Conservation (phyloP, 2,329 filamentous ascomycete species). For the Cladobotryum protrusum region DNA sequence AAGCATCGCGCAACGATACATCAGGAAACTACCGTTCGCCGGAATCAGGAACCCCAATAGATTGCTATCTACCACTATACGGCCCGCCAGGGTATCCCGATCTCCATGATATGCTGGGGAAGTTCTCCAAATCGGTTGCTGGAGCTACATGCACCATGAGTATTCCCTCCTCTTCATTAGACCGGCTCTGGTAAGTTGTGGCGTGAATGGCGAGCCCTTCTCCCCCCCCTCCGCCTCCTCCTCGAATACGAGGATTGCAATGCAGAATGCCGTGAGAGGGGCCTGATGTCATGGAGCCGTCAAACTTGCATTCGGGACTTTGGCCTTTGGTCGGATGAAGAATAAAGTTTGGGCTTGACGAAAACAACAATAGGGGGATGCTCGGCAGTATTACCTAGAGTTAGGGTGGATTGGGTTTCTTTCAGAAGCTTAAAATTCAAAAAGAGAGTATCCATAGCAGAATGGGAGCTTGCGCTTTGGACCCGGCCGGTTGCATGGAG, state of each 20-base stretch:
- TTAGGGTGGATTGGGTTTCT: too few relatives aligned
- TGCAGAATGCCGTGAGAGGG: background rate
- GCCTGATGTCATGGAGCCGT: slow-evolving; percentile 7
- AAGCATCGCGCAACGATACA: background rate
- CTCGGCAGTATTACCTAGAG: too few relatives aligned
- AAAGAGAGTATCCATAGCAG: too few relatives aligned
- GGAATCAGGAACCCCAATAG: slow-evolving; percentile 4
- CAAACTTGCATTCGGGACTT: background rate
- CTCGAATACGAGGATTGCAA: background rate
- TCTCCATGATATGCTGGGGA: too few relatives aligned
- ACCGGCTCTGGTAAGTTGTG: too few relatives aligned
- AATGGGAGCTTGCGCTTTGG: too few relatives aligned
- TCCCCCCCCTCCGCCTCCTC: background rate
- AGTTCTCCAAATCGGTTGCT: too few relatives aligned
- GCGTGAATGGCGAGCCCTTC: slow-evolving; percentile 2
- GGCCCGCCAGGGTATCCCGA: background rate
- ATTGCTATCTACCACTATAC: background rate
- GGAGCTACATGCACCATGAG: too few relatives aligned
- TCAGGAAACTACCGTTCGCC: background rate
- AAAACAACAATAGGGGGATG: background rate
- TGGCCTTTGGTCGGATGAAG: too few relatives aligned
- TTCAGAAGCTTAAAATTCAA: too few relatives aligned
- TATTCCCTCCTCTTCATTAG: too few relatives aligned
- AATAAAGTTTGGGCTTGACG: background rate
- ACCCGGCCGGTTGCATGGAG: too few relatives aligned